These are phyloP conservation scores for Metschnikowia similis DNA, from an alignment of 805 yeast species.

Conservation along the genomic window DNA sequence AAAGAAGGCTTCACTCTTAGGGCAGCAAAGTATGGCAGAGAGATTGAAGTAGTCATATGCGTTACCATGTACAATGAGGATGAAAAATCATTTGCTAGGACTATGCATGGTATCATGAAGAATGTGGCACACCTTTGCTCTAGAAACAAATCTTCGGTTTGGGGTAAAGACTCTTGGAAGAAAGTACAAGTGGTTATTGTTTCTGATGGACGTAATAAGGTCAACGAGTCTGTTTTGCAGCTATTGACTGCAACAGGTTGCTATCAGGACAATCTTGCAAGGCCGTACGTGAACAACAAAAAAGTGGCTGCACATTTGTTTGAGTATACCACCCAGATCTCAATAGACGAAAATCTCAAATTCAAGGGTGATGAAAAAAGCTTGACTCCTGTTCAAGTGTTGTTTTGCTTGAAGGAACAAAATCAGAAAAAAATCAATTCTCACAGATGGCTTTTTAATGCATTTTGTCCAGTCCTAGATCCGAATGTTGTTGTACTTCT, in stretches of 20 bases:
- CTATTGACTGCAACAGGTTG: conserved; percentile 92
- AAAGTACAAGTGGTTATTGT: conserved; percentile 89
- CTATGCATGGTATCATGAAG: conserved; percentile 90
- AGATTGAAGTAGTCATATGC: conserved; percentile 87
- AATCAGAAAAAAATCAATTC: conserved; percentile 94
- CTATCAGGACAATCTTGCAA: conserved; percentile 95
- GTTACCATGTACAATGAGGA: conserved; percentile 98
- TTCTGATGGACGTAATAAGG: conserved; percentile 91
- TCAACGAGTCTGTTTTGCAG: conserved; percentile 79
- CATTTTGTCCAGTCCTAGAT: conserved; percentile 84
- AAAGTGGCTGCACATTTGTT: conserved; percentile 91
- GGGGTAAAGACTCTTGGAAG: conserved; percentile 98
- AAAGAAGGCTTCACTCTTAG: conserved; percentile 80
- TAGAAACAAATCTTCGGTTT: conserved; percentile 73
- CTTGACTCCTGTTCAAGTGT: conserved; percentile 88
- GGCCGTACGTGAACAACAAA: conserved; percentile 86
- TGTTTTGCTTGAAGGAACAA: conserved; percentile 88
- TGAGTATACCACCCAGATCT: conserved; percentile 93
- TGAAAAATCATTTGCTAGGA: conserved; percentile 83
- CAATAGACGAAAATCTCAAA: conserved; percentile 82
- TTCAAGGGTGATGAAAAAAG: conserved; percentile 89
- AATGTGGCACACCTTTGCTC: conserved; percentile 85
- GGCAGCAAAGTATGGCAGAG: conserved; percentile 82
- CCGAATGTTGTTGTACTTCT: conserved; percentile 86
- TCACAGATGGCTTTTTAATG: conserved; percentile 96